A percentile compares a stretch with the other conserved stretches of the same genome.
Conservation (phyloP, 2,329 filamentous ascomycete species). For the Blastomyces emzantsi region DNA sequence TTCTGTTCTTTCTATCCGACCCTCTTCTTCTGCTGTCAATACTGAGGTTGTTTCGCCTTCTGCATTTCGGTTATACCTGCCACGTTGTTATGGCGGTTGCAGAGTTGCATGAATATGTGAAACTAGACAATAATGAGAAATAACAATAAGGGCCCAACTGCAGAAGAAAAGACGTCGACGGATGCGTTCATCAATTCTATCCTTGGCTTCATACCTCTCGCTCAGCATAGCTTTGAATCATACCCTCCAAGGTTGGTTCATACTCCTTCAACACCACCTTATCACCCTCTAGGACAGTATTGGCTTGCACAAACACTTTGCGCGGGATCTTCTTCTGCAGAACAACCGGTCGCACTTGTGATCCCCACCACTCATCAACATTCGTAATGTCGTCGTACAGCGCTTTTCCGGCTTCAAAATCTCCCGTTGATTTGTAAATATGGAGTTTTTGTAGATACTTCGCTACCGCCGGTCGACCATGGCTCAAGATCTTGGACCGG, state of each 20-base stretch:
- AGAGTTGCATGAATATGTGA: conserved; percentile 1
- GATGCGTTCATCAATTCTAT: background rate
- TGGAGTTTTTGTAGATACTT: conserved; percentile 85
- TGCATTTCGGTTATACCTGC: background rate
- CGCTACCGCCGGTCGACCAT: conserved; percentile 74
- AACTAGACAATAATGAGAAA: background rate
- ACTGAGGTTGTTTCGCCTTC: background rate
- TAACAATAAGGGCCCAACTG: background rate
- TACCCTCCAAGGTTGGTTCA: conserved; percentile 66
- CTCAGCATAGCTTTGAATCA: conserved; percentile 75
- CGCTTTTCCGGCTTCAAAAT: conserved; percentile 64
- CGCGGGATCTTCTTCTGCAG: conserved; percentile 52
- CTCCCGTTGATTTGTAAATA: conserved; percentile 84
- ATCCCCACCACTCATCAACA: conserved; percentile 78
- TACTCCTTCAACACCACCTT: conserved; percentile 76
- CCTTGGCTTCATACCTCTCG: conserved; percentile 30
- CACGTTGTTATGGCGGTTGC: background rate
- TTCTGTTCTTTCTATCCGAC: background rate
- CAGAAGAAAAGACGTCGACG: background rate
- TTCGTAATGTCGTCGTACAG: conserved; percentile 78
- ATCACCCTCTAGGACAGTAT: conserved; percentile 63
- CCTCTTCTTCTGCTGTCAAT: background rate
- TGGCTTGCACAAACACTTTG: conserved; percentile 84
- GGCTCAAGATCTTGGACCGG: conserved; percentile 73
- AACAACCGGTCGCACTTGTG: conserved; percentile 59